Evolutionary conservation across 1,139 yeast species (phyloP).

Genomic region (Pichiaceae sp.): DNA sequence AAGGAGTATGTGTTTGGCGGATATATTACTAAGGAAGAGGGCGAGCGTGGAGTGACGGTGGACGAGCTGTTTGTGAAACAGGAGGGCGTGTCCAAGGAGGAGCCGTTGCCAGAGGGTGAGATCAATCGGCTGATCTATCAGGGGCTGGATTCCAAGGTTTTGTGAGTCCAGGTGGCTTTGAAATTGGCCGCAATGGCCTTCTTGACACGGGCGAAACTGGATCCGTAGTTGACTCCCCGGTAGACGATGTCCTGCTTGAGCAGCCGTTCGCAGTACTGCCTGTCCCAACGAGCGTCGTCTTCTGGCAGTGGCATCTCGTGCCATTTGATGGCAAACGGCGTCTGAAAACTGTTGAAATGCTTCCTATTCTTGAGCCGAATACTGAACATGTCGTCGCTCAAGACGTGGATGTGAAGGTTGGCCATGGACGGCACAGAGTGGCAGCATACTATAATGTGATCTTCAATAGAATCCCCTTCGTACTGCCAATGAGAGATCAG

Average conservation of each 20-base stretch:
- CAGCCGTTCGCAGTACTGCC: slow-evolving; percentile 8
- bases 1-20: slow-evolving; percentile 59
- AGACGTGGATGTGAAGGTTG: slow-evolving; percentile 66
- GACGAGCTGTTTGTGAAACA: slow-evolving; percentile 9
- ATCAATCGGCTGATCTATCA: slow-evolving; percentile 33
- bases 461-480: slow-evolving; percentile 17
- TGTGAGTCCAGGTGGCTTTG: background rate
- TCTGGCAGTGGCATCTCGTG: slow-evolving; percentile 29
- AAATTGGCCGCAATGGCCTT: slow-evolving; percentile 7
- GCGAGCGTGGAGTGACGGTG: slow-evolving; percentile 31
- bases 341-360: slow-evolving; percentile 67
- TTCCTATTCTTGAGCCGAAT: slow-evolving; percentile 46
- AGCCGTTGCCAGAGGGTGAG: slow-evolving; percentile 12
- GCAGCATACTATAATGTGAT: slow-evolving; percentile 50
- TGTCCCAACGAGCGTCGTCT: slow-evolving; percentile 10
- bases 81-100: slow-evolving; percentile 7
- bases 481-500: slow-evolving; percentile 14
- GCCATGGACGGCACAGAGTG: slow-evolving; percentile 65
- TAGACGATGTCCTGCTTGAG: slow-evolving; percentile 11
- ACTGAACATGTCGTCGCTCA: slow-evolving; percentile 57
- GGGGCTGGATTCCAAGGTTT: slow-evolving; percentile 26
- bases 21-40: slow-evolving; percentile 43
- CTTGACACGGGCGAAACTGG: slow-evolving; percentile 9
- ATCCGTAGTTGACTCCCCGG: slow-evolving; percentile 10
- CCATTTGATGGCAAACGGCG: slow-evolving; percentile 55